Conservation (phyloP, 2,329 filamentous ascomycete genomes). For the Hymenoscyphus linearis region DNA sequence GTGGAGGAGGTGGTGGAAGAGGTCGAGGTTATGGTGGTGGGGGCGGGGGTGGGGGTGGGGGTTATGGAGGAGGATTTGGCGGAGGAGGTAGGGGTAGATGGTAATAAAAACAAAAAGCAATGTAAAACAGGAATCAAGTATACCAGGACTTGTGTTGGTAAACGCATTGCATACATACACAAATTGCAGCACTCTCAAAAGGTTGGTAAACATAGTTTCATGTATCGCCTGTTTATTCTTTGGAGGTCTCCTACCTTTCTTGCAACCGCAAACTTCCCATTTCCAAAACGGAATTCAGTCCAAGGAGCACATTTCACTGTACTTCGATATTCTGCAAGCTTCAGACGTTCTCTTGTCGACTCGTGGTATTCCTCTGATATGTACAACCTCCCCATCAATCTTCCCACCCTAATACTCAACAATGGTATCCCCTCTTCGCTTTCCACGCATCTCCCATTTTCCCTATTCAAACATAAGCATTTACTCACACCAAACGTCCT, state of each 20-base stretch:
- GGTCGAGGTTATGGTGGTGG: conserved; percentile 42
- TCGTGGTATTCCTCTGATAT: conserved; percentile 14
- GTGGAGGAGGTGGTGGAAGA: conserved; percentile 37
- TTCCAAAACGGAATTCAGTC: not conserved
- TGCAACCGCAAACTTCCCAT: not conserved
- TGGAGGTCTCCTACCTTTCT: not conserved
- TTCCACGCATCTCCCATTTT: conserved; percentile 78
- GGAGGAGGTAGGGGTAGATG: conserved; percentile 44
- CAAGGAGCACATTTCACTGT: not conserved
- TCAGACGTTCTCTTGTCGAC: not conserved
- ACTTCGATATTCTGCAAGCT: not conserved
- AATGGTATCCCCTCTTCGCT: conserved; percentile 82
- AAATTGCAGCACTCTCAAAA: not conserved
- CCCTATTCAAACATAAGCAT: conserved; percentile 52
- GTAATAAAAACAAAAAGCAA: conserved; percentile 12
- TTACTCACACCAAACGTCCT: conserved; percentile 5
- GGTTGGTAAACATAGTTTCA: not conserved
- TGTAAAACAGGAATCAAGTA: not conserved
- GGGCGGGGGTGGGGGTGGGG: conserved; percentile 38
- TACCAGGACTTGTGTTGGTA: not conserved
- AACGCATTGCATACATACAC: not conserved
- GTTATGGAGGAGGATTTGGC: conserved; percentile 36
- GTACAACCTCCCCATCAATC: conserved; percentile 25
- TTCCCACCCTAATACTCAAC: conserved; percentile 59
- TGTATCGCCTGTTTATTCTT: not conserved